phyloP scores from a whole-genome alignment of 768 basidiomycete species.

The Kwoniella sp. region DNA sequence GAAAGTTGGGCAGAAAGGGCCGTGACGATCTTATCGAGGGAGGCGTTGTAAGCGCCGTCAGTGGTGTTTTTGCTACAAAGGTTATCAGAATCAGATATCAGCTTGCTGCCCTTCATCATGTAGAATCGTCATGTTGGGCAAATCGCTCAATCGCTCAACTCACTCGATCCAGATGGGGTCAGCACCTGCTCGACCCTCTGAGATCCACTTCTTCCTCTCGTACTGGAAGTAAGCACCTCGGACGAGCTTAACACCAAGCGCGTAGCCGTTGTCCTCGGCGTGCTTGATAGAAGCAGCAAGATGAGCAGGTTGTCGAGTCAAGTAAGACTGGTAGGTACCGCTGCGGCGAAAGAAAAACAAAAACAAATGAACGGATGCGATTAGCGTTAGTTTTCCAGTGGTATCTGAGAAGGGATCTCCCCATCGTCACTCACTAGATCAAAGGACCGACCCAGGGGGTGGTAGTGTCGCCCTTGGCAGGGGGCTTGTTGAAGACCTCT shows the following conservation, averaged over 20 bases:
- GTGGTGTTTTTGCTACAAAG: slow-evolving; percentile 58
- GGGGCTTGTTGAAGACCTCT: slow-evolving; percentile 68
- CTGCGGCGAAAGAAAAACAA: slow-evolving; percentile 56
- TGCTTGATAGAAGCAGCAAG: slow-evolving; percentile 68
- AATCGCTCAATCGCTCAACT: too few species aligned
- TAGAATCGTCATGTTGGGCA: too few species aligned
- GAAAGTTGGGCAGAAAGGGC: slow-evolving; percentile 60
- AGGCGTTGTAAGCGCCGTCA: slow-evolving; percentile 71
- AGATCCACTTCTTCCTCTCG: slow-evolving; percentile 59
- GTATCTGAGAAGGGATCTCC: too few species aligned
- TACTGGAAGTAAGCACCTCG: slow-evolving; percentile 87
- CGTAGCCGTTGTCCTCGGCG: slow-evolving; percentile 67
- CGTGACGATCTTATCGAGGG: slow-evolving; percentile 63
- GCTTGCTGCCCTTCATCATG: too few species aligned
- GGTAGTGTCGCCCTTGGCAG: slow-evolving; percentile 17
- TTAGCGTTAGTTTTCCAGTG: too few species aligned
- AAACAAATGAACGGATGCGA: too few species aligned
- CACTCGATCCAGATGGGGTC: slow-evolving; percentile 55
- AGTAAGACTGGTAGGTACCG: slow-evolving; percentile 86
- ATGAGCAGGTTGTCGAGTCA: slow-evolving; percentile 72
- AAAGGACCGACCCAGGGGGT: slow-evolving; percentile 33
- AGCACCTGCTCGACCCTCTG: slow-evolving; percentile 45
- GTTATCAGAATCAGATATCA: not conserved
- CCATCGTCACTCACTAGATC: slow-evolving; percentile 48
- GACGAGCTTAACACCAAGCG: slow-evolving; percentile 87